Evolutionary conservation across 805 yeast genomes (phyloP).

Genomic region (Candida wancherniae): DNA sequence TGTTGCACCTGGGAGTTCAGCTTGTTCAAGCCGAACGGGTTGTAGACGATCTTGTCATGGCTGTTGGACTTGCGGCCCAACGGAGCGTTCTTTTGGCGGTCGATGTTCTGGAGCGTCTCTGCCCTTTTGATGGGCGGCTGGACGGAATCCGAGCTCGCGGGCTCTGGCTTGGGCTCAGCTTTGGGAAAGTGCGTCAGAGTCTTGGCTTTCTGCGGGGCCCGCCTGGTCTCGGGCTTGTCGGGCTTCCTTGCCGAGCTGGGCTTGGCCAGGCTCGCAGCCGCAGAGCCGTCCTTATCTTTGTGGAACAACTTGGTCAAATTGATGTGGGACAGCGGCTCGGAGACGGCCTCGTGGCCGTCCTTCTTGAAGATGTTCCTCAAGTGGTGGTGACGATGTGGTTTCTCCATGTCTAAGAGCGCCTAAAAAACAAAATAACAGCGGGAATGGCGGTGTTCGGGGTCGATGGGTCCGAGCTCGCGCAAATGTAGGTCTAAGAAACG

Average conservation of each 20-base stretch:
- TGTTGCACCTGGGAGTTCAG: slow-evolving; percentile 20
- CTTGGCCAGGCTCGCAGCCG: slow-evolving; percentile 1
- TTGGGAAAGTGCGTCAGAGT: slow-evolving; percentile 1
- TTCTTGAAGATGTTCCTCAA: slow-evolving; percentile 20
- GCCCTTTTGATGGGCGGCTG: slow-evolving; percentile 17
- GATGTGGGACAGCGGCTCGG: slow-evolving; percentile 13
- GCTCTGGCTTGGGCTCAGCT: not conserved
- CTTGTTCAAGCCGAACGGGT: slow-evolving; percentile 58
- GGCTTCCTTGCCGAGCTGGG: slow-evolving; percentile 3
- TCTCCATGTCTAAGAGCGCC: slow-evolving; percentile 8
- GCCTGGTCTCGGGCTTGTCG: slow-evolving; percentile 1
- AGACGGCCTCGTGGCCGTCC: slow-evolving; percentile 13
- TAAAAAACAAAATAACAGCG: no score
- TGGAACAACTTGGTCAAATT: slow-evolving; percentile 21
- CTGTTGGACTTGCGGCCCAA: slow-evolving; percentile 8
- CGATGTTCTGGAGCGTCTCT: slow-evolving; percentile 36
- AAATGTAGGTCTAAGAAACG: no score
- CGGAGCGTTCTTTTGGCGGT: slow-evolving; percentile 15
- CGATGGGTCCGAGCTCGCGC: not conserved
- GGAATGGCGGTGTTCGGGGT: slow-evolving; percentile 2
- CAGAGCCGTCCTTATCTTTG: slow-evolving; percentile 14
- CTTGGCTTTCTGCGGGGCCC: no score
- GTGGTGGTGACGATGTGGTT: slow-evolving; percentile 15
- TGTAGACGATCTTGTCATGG: slow-evolving; percentile 49
- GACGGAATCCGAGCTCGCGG: slow-evolving; percentile 6